Evolutionary conservation across 345 rosid genomes (phyloP).

Genomic region (Gossypium bickii): DNA sequence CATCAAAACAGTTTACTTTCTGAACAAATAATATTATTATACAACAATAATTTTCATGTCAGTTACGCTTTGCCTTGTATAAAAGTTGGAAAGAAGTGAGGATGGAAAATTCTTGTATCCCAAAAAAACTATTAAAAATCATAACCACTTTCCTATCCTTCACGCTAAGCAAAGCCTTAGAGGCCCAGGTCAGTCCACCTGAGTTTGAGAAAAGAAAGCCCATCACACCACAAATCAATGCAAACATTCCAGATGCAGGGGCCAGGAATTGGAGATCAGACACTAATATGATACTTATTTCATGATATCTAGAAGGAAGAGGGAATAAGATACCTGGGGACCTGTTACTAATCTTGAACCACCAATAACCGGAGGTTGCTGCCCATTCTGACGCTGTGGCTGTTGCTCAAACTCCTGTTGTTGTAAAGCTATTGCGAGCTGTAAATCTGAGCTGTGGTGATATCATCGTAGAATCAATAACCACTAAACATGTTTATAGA

Average conservation of each 20-base stretch:
- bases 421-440: conserved; percentile 94
- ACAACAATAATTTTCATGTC: neutral
- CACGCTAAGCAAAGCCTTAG: neutral
- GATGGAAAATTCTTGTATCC: too few relatives aligned
- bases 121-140: too few relatives aligned
- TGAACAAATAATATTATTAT: neutral
- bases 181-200: neutral
- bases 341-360: conserved; percentile 74
- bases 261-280: neutral
- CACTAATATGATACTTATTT: neutral
- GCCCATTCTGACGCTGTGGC: conserved; percentile 48
- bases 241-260: too few relatives aligned
- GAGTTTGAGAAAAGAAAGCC: neutral
- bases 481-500: neutral
- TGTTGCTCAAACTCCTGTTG: conserved; percentile 94
- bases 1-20: neutral
- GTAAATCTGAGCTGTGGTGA: conserved; percentile 80
- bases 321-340: conserved; percentile 55
- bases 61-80: too few relatives aligned
- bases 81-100: too few relatives aligned
- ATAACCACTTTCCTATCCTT: too few relatives aligned
- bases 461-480: conserved; percentile 1
- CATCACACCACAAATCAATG: neutral
- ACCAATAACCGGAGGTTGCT: conserved; percentile 46
- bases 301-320: neutral